Evolutionary conservation across 176 grass and related monocot genomes (phyloP), one percentile per base, ranked within the genome.

Genomic region (Paspalum vaginatum): DNA sequence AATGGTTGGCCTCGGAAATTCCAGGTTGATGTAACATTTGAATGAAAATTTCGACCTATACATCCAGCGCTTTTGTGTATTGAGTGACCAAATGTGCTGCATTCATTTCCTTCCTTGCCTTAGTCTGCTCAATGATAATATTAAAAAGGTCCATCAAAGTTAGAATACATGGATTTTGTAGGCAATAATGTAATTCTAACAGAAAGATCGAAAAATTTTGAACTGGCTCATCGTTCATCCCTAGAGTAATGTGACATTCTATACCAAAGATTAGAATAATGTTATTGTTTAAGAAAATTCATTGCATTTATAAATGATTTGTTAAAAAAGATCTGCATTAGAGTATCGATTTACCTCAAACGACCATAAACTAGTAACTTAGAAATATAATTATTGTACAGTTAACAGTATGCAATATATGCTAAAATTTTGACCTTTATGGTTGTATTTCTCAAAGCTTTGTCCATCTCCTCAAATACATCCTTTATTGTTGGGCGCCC

Each of bases 401-500:
- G 9, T 32, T 32, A 40, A 65, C 5, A 48, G 1, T 16, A 38
- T 21, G 49, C 8, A n/a, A 44, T 24, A 50, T n/a, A 74, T 66
- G 9, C 7, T 8, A 11, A 55, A 68, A 80, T 50, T 41, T 11
- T 49, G 81, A 93, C 91, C 85, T 75, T 87, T 37, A 44, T 9
- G 20, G 75, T 21, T 60, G 78, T 85, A 54, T 80, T 90, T 53
- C 41, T 76, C 78, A 65, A 82, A 12, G 78, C 85, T 79, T 54
- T 90, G n/a, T 87, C 87, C 65, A 87, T 81, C 65, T 87, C 91
- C 57, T 85, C 85, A 0, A 88, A 81, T 20, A 93, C 61, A 37
- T 88, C 85, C 26, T 79, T 90, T 73, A 93, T 85, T 17, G 81
- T 81, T 1, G 85, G 91, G 37, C 85, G 85, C 11, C 91, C 87